phyloP scores from a whole-genome alignment of 106 monocot genomes.

The Dendrobium officinale region DNA sequence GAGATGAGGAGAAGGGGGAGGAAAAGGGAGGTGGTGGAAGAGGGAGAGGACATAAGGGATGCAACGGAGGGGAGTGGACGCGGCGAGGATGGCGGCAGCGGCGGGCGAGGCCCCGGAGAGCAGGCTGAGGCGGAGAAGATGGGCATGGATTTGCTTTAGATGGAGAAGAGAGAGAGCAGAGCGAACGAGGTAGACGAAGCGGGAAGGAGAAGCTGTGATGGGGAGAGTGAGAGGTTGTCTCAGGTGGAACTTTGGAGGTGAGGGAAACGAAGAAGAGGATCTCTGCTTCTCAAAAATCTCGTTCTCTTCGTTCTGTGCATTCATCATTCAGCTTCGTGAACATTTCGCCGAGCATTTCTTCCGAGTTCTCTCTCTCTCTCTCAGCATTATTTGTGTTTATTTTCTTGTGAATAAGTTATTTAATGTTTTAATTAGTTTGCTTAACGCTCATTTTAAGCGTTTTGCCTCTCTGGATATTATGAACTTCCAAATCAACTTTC shows the following conservation, averaged over 20 bases:
- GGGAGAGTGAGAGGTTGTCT: not conserved
- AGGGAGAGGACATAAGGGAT: constrained; percentile 11
- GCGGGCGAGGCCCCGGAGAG: constrained; percentile 1
- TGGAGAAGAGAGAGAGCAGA: constrained; percentile 8
- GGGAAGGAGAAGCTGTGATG: not conserved
- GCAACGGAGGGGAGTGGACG: constrained; percentile 3
- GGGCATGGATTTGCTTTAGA: constrained; percentile 33
- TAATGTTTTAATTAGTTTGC: no score
- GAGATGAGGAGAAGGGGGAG: constrained; percentile 13
- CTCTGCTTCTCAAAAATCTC: not conserved
- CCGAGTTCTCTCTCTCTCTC: no score
- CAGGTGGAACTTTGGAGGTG: not conserved
- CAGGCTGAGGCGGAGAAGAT: constrained; percentile 19
- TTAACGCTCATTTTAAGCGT: no score
- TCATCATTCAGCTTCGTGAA: not conserved
- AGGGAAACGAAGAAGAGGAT: not conserved
- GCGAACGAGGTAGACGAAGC: not conserved
- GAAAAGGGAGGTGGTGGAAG: constrained; percentile 15
- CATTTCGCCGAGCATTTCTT: no score
- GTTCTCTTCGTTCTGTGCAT: not conserved
- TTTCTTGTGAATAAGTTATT: no score
- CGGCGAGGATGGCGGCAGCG: constrained; percentile 10
- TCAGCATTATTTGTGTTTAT: no score
- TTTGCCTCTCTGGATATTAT: no score
- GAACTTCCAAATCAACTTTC: no score